Conservation (phyloP, 768 basidiomycete genomes). For the Jaapia argillacea region DNA sequence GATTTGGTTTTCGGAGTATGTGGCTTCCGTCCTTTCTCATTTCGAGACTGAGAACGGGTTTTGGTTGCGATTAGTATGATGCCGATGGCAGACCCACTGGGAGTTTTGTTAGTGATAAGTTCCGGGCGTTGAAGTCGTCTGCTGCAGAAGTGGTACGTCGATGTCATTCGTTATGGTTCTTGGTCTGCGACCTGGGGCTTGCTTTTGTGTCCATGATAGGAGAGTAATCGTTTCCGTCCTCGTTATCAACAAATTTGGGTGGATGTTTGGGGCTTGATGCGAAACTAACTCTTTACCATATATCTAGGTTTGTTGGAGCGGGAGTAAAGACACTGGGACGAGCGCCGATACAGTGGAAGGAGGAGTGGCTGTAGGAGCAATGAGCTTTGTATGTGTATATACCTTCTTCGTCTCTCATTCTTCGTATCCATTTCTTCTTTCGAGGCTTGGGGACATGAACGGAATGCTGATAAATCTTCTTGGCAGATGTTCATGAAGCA, state of each 20-base stretch:
- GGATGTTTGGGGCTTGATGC: background rate
- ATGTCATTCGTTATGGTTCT: background rate
- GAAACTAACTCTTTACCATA: too few species aligned
- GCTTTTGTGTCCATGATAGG: background rate
- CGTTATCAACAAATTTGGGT: background rate
- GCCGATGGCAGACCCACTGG: slow-evolving; percentile 18
- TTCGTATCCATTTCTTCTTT: background rate
- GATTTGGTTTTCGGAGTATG: background rate
- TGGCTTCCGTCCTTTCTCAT: too few species aligned
- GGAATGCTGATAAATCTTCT: too few species aligned
- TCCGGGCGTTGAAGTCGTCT: slow-evolving; percentile 39
- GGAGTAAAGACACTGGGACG: slow-evolving; percentile 72
- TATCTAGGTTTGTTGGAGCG: slow-evolving; percentile 78
- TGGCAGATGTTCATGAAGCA: too few species aligned
- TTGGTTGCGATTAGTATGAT: slow-evolving; percentile 15
- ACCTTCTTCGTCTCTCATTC: background rate
- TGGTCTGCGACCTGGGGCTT: background rate
- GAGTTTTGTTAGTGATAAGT: slow-evolving; percentile 14
- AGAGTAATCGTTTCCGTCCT: too few species aligned
- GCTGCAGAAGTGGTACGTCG: slow-evolving; percentile 81
- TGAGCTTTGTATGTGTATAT: slow-evolving; percentile 53
- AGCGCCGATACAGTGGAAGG: slow-evolving; percentile 66
- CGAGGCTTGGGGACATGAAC: background rate
- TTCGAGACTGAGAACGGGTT: background rate
- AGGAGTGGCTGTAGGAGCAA: slow-evolving; percentile 64